Base-by-base conservation (phyloP, 2,329 filamentous ascomycete species). In the Huntiella abstrusa region DNA sequence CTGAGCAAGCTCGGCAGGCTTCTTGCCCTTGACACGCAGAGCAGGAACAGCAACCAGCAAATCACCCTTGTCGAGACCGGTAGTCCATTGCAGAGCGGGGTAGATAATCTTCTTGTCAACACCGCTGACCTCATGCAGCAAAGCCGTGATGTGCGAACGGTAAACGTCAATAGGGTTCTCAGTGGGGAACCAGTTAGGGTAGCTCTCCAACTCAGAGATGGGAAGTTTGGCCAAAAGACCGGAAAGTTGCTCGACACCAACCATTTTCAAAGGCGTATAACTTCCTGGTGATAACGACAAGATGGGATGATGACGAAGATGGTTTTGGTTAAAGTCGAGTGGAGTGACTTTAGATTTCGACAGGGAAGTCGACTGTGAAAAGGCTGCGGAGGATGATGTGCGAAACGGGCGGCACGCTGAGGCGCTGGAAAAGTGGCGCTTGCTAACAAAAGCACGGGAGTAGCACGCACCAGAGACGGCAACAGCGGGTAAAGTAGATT, bases 41-140 rank as follows among this genome's bases (percentile, higher is more conserved):
- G 83, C 81, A 12, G 85, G 82, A 6, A 84, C 75, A 6, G 84
- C 78, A 41, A 93, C 63, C 45, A 83, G 73, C 54, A 92, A 64
- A 62, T 93, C 85, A 41, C 85, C 85, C 66, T 87, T 85, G 53
- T 91, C 84, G 16, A 86, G 68, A 34, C 78, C 75, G 51, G 75
- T 68, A 4, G 84, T 88, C 82, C 83, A 88, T 64, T 81, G 73
- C 37, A 93, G 65, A 34, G 76, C 75, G 19, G 75, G 74, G 63
- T 83, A 86, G 58, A 92, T 78, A 54, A 85, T 75, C 46, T 70
- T 66, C 33, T 69, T 60, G 49, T 83, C 79, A 22, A 84, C 79
- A 16, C 79, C 80, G 2, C 80, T 83, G 50, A 85, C 71, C 15
- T 73, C 65, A 33, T 73, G 65, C 36, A 92, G 64, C 42, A 83